Base-by-base conservation (phyloP, 257 asterid genomes). In the Agastache rugosa region DNA sequence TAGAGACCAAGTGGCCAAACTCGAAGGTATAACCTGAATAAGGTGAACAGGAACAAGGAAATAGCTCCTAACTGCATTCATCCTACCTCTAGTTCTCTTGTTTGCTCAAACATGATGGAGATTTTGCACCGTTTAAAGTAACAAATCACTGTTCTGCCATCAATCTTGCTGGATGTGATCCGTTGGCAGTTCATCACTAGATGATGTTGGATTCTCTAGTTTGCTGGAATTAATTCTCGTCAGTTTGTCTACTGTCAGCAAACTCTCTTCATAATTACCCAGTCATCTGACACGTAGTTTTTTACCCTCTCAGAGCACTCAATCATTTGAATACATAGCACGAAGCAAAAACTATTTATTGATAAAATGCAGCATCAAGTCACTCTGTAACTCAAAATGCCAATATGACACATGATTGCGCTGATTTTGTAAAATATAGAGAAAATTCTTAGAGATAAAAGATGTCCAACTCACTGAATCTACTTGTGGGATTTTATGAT, bases 401-500 rank as follows among this genome's bases (percentile, higher is more conserved):
- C 53, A 42, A 54, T n/a, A 44, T 10, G 48, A 65, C 29, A 58
- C 31, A 29, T 20, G 35, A 41, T 15, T 47, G 23, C 9, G 27
- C 27, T 3, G 22, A 16, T 23, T 27, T n/a, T 14, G 31, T 63
- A 14, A 14, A 51, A 59, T 25, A 20, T 37, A 5, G 16, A 53
- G 45, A 19, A 44, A 37, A 29, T 51, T 20, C 56, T 16, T 25
- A 73, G 60, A 72, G 53, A 19, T n/a, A 25, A 51, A n/a, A 11
- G 41, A 70, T 42, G 42, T 39, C 64, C 63, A 68, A 87, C 98
- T 92, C 85, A 95, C 98, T 16, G 98, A 95, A 88, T 95, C 96
- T 58, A 92, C 92, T 55, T 81, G 93, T 0, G 97, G 96, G 78
- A 95, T 89, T 75, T 79, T 90, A 83, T 90, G 76, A 56, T 68